These are phyloP conservation scores for Hypoxylon fuscum DNA, from an alignment of 495 filamentous ascomycete species.

Conservation along the genomic window DNA sequence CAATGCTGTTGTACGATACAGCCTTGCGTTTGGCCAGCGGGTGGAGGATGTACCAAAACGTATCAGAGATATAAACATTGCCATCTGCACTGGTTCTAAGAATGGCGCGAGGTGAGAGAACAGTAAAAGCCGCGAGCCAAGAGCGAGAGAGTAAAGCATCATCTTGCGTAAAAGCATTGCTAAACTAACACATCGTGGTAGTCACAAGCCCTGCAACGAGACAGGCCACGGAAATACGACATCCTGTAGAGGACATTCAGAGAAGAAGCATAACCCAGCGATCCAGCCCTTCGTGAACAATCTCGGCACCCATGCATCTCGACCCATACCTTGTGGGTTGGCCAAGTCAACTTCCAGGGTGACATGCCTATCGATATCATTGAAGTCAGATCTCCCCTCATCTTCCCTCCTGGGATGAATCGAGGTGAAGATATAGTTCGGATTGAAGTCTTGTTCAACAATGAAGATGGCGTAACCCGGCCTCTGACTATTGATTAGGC, in stretches of 20 bases:
- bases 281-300: constrained; percentile 15
- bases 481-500: background rate
- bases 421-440: constrained; percentile 10
- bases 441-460: background rate
- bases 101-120: too few relatives aligned
- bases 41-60: too few relatives aligned
- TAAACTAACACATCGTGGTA: too few relatives aligned
- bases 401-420: background rate
- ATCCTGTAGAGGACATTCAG: background rate
- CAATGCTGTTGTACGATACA: too few relatives aligned
- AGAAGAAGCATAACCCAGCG: constrained; percentile 21
- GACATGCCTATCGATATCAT: constrained; percentile 20
- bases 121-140: too few relatives aligned
- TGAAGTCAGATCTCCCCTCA: constrained; percentile 3
- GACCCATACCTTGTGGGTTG: background rate
- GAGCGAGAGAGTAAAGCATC: too few relatives aligned
- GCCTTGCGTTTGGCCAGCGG: too few relatives aligned
- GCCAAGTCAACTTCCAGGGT: constrained; percentile 8
- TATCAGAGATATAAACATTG: too few relatives aligned
- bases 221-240: constrained; percentile 18
- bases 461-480: background rate
- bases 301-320: constrained; percentile 1
- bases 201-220: background rate
- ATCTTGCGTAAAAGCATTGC: too few relatives aligned
- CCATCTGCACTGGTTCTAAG: too few relatives aligned